Evolutionary conservation across 805 yeast species (phyloP), one percentile per base, ranked within the genome.

Genomic region (Hanseniaspora valbyensis): DNA sequence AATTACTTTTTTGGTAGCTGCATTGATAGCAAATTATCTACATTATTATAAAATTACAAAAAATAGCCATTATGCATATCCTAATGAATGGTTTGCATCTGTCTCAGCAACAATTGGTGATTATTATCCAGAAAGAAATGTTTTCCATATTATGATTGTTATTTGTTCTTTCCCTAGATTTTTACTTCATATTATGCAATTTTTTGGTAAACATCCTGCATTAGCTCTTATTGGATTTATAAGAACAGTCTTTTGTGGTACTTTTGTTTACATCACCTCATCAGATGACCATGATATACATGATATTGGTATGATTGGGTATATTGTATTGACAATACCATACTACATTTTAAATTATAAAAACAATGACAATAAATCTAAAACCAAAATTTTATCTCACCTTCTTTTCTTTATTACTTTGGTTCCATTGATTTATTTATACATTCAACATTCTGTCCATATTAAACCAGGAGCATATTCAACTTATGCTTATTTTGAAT

Each of bases 1-100:
- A 4, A 65, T 78, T 12, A 95, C 96, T 1, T 89, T 89, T 59
- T 30, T 82, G 4, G 75, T 77, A 0, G 95, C 96, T 2, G 71
- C 89, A 22, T 60, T 72, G 0, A 78, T 85, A 26, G 96, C 95
- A 0, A 77, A 77, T 54, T 71, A 71, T 48, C 71, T 90, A 24
- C 98, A 90, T 66, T 92, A 80, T 66, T 69, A 82, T 54, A 88
- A 92, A 63, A 92, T 92, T 61, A 95, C 92, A 10, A 72, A 79
- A 60, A 92, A 92, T 63, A 83, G 89, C 43, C 77, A 78, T 55
- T 89, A 71, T 61, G 94, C 95, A 1, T 92, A 87, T 62, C 98
- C 98, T 2, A 92, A 89, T 53, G 98, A 92, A 65, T 92, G 98
- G 97, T 90, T 92, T 62, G 98, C 98, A 2, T 82, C 94, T 60